Conservation (phyloP, 192 early-diverging fungal genomes). For the Rhizophagus prolifer region DNA sequence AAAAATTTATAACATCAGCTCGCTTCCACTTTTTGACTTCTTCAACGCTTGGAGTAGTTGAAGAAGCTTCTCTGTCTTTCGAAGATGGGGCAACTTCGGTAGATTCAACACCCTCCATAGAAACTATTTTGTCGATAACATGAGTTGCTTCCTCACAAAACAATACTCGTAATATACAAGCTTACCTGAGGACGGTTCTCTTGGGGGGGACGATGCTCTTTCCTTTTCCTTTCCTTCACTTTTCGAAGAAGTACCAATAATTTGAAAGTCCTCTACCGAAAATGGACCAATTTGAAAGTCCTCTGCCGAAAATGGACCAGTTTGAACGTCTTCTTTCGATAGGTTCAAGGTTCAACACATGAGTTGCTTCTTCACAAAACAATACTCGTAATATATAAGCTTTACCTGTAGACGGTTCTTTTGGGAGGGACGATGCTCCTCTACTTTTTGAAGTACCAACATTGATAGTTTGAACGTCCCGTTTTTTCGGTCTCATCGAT, state of each 20-base stretch:
- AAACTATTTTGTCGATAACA: constrained; percentile 22
- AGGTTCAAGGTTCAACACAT: not conserved
- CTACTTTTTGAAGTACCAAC: too few relatives aligned
- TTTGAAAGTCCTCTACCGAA: constrained; percentile 8
- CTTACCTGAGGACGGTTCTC: constrained; percentile 21
- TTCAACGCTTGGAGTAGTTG: constrained; percentile 22
- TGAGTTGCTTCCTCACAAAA: not conserved
- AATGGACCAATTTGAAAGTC: not conserved
- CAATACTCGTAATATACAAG: constrained; percentile 12
- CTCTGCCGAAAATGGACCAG: too few relatives aligned
- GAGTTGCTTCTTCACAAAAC: not conserved
- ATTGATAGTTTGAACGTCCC: too few relatives aligned
- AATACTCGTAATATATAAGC: constrained; percentile 7
- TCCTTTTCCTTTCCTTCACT: not conserved
- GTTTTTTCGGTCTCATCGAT: too few relatives aligned
- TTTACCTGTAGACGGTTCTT: too few relatives aligned
- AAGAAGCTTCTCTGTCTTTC: not conserved
- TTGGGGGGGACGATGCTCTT: not conserved
- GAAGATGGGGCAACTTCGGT: not conserved
- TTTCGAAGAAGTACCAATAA: not conserved
- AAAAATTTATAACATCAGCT: constrained; percentile 11
- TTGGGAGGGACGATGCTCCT: too few relatives aligned
- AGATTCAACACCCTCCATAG: constrained; percentile 17
- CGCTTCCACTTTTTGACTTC: constrained; percentile 12
- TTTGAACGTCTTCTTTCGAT: too few relatives aligned